Evolutionary conservation across 768 basidiomycete genomes (phyloP), one percentile per base, ranked within the genome.

Genomic region (Agaricus blazei): DNA sequence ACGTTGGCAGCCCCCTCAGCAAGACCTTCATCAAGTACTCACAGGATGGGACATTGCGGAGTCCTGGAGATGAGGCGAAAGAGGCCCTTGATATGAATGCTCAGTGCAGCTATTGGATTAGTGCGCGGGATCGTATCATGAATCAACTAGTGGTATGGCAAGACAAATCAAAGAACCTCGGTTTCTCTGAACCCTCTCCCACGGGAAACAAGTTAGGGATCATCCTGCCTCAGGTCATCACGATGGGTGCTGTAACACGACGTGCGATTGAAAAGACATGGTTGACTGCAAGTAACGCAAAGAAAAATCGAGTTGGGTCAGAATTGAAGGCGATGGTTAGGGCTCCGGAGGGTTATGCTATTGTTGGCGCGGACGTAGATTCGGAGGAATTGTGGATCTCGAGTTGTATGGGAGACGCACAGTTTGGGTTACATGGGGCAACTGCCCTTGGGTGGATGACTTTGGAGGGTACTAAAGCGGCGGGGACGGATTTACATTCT

Each of bases 371-470:
- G 0, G 97, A 99, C 67, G 97, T 99, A 24, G 97, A 99, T 69
- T 96, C 93, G 46, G 96, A 98, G 72, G 97, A 99, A 69, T 75
- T 99, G 24, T 98, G 97, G 97, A 98, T 98, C 60, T 96, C 95
- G 19, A 94, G 91, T 64, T 92, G 93, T 57, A 96, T 98, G 92
- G 96, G 96, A 0, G 97, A 98, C 65, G 91, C 94, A 0, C 96
- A 99, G 69, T 97, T 99, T 68, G 97, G 96, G 8, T 68, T 96
- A 55, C 95, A 99, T 62, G 96, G 96, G 9, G 93, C 94, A 9
- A 95, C 94, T 2, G 94, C 96, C 1, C 85, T 99, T 42, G 96
- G 97, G 3, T 98, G 96, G 96, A 98, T 99, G 96, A 98, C 95
- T 14, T 80, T 99, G 28, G 97, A 98, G 68, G 95, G 97, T 1